Evolutionary conservation across 2,329 filamentous ascomycete genomes (phyloP).

Genomic region (Colletotrichum cordylinicola): DNA sequence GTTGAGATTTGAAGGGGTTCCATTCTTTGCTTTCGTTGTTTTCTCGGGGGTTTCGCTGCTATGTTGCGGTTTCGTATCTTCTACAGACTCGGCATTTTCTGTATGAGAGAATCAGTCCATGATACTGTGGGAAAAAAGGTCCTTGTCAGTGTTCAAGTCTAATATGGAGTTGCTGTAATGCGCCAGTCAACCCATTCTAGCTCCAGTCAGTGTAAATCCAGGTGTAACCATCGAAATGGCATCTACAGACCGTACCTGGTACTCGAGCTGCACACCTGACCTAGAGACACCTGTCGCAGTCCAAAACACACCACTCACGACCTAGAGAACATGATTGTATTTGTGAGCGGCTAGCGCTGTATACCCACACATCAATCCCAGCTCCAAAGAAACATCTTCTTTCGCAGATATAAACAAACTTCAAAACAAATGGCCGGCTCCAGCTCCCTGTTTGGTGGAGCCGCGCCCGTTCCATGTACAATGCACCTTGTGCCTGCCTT

Average conservation of each 20-base stretch:
- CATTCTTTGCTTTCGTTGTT: neutral
- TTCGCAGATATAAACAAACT: neutral
- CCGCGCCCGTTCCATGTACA: neutral
- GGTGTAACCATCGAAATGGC: too few species aligned
- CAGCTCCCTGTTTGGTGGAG: neutral
- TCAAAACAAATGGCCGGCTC: neutral
- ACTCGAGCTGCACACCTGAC: accelerated
- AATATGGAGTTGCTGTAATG: too few species aligned
- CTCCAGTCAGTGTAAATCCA: too few species aligned
- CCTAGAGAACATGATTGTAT: neutral
- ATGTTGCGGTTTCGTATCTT: neutral
- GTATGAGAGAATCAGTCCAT: neutral
- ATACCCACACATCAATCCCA: neutral
- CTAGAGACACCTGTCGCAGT: neutral
- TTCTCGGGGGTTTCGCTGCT: neutral
- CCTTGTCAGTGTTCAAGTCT: neutral
- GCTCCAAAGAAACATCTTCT: neutral
- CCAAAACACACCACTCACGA: neutral
- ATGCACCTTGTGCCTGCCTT: conserved; percentile 11
- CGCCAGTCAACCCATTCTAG: too few species aligned
- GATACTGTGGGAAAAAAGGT: neutral
- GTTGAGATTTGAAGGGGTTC: neutral
- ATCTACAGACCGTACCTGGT: neutral
- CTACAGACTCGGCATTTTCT: neutral
- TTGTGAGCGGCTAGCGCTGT: conserved; percentile 3